Evolutionary conservation across 495 filamentous ascomycete genomes (phyloP).

Genomic region (Neurospora sublineolata): DNA sequence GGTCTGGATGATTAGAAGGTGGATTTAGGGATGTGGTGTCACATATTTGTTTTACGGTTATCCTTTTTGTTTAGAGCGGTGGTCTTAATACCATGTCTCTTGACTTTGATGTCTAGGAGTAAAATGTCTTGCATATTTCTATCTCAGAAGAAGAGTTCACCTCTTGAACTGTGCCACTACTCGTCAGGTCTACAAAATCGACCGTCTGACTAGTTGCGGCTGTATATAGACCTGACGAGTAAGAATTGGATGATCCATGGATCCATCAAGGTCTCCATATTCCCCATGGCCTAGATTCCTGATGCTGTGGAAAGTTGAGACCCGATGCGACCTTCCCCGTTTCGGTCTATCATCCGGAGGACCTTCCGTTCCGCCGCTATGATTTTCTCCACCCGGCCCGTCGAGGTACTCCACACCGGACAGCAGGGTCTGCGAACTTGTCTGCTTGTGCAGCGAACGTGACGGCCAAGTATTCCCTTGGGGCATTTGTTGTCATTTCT

Average conservation of each 20-base stretch:
- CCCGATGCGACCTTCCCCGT: background rate
- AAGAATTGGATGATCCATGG: background rate
- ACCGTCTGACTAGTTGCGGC: too few species aligned
- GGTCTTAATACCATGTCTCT: background rate
- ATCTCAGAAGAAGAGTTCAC: background rate
- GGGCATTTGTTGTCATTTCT: background rate
- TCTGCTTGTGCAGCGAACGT: background rate
- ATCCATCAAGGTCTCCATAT: background rate
- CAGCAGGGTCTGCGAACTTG: background rate
- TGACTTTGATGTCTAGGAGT: background rate
- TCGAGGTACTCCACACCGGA: background rate
- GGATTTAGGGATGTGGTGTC: constrained; percentile 3
- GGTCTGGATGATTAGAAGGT: constrained; percentile 20
- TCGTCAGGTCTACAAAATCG: too few species aligned
- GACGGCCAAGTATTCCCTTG: background rate
- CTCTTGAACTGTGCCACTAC: background rate
- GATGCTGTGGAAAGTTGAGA: background rate
- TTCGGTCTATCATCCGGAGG: background rate
- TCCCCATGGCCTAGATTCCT: background rate
- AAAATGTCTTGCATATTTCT: background rate
- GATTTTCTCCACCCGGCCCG: background rate
- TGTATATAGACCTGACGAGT: too few species aligned
- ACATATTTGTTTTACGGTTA: background rate
- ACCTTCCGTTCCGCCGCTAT: background rate
- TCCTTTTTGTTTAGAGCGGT: background rate